phyloP scores from a whole-genome alignment of 257 asterid species.

The Scutellaria baicalensis region DNA sequence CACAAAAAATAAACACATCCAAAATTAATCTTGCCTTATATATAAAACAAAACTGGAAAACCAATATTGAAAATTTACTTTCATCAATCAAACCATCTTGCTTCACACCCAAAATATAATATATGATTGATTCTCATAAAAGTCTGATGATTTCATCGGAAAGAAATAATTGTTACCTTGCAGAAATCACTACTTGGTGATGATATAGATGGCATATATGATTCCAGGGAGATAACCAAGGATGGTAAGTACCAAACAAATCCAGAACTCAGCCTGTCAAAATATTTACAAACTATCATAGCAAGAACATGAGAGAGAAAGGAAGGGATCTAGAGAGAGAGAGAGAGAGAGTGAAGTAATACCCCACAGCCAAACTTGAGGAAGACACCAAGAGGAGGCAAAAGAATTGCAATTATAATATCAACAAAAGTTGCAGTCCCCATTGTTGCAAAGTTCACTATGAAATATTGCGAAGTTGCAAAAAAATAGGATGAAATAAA shows the following conservation, averaged over 20 bases:
- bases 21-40: too few relatives aligned
- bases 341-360: not conserved
- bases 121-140: too few relatives aligned
- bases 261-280: constrained; percentile 47
- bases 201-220: constrained; percentile 51
- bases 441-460: not conserved
- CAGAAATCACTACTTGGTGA: constrained; percentile 27
- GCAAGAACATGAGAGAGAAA: not conserved
- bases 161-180: not conserved
- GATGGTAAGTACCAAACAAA: constrained; percentile 48
- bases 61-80: too few relatives aligned
- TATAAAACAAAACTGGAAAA: too few relatives aligned
- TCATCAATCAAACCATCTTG: too few relatives aligned
- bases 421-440: constrained; percentile 50
- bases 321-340: not conserved
- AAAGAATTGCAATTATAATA: constrained; percentile 59
- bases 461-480: not conserved
- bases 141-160: too few relatives aligned
- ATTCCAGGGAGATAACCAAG: constrained; percentile 63
- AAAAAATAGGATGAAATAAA: too few relatives aligned
- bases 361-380: constrained; percentile 77
- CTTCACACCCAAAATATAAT: too few relatives aligned
- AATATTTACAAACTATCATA: not conserved
- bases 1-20: too few relatives aligned
- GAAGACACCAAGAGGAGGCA: constrained; percentile 92